phyloP scores from a whole-genome alignment of 73 alveolate species.

The Paramecium primaurelia region DNA sequence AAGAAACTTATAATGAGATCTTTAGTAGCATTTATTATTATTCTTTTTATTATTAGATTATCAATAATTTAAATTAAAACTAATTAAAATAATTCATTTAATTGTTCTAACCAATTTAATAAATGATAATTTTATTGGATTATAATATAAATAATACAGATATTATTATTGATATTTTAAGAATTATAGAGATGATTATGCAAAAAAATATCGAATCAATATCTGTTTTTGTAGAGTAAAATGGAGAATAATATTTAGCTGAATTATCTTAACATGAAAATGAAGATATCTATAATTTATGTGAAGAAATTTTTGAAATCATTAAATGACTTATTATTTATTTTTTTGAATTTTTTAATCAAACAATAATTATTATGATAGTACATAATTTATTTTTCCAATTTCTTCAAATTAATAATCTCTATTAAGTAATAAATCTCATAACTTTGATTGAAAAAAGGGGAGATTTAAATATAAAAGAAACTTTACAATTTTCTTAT shows the following conservation, averaged over 20 bases:
- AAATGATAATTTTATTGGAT: neutral
- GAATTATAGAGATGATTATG: neutral
- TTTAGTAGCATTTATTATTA: neutral
- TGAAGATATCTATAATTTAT: neutral
- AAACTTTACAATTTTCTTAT: neutral
- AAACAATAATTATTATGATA: neutral
- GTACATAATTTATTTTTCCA: neutral
- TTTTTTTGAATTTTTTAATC: neutral
- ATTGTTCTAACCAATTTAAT: neutral
- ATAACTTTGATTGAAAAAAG: neutral
- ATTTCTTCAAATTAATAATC: neutral
- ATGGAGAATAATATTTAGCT: neutral
- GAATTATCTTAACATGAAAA: neutral
- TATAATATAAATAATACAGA: neutral
- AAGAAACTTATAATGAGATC: neutral
- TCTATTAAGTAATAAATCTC: neutral
- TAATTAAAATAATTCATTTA: neutral
- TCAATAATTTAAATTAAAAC: neutral
- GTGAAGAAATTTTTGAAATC: neutral
- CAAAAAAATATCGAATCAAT: neutral
- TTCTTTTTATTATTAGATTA: neutral
- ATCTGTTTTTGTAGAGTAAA: neutral
- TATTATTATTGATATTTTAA: neutral
- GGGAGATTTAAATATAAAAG: neutral
- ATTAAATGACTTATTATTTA: neutral